Conservation (phyloP, 2,329 filamentous ascomycete genomes). For the Arthrobotrys conoides region DNA sequence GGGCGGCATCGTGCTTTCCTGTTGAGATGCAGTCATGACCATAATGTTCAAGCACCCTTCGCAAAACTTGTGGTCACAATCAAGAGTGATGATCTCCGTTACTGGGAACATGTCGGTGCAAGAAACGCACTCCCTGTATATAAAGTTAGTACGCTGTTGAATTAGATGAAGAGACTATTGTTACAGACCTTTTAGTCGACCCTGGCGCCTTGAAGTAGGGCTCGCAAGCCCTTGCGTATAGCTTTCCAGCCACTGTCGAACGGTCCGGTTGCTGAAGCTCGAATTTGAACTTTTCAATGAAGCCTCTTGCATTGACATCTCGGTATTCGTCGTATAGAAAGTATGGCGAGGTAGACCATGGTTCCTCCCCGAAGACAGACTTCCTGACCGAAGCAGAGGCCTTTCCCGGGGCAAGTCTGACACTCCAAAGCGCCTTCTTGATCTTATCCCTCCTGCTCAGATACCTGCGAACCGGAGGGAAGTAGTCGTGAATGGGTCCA, state of each 20-base stretch:
- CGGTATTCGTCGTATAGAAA: constrained; percentile 54
- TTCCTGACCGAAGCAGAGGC: constrained; percentile 51
- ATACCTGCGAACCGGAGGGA: constrained; percentile 31
- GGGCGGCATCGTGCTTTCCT: constrained; percentile 58
- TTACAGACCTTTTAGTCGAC: constrained; percentile 40
- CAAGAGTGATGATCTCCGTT: constrained; percentile 36
- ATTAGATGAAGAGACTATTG: not conserved
- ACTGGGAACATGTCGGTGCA: constrained; percentile 55
- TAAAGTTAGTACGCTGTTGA: constrained; percentile 8
- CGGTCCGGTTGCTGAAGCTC: constrained; percentile 41
- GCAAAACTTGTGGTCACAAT: constrained; percentile 50
- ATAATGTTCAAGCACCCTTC: constrained; percentile 46
- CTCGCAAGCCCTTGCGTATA: constrained; percentile 55
- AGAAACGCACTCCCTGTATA: constrained; percentile 47
- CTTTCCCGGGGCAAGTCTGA: constrained; percentile 37
- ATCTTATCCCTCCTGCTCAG: constrained; percentile 36
- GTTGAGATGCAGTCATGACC: constrained; percentile 48
- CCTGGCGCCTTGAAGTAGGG: constrained; percentile 51
- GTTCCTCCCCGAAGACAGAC: constrained; percentile 45
- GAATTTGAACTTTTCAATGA: constrained; percentile 52
- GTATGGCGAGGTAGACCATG: constrained; percentile 45
- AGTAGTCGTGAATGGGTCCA: constrained; percentile 31
- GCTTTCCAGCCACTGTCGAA: constrained; percentile 28
- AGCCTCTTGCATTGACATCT: constrained; percentile 30
- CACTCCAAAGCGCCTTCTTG: constrained; percentile 47